Conservation (phyloP, 805 yeast genomes). For the Lachancea sp. region DNA sequence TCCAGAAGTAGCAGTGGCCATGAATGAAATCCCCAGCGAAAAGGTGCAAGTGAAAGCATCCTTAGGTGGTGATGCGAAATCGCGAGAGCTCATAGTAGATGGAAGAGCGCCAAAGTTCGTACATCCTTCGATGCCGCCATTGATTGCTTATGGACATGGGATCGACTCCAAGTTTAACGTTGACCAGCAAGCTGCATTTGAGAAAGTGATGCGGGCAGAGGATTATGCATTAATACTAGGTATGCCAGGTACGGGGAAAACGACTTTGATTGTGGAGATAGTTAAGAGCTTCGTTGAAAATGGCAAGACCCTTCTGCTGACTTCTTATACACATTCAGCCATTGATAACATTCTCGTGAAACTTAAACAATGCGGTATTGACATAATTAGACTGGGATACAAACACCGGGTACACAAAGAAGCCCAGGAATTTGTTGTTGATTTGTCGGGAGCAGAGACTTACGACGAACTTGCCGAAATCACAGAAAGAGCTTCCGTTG, state of each 20-base stretch:
- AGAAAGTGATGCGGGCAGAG: conserved; percentile 52
- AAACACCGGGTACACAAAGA: conserved; percentile 54
- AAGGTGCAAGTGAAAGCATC: conserved; percentile 19
- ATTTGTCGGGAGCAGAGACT: conserved; percentile 34
- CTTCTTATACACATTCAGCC: conserved; percentile 92
- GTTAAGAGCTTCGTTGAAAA: conserved; percentile 50
- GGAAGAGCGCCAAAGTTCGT: conserved; percentile 27
- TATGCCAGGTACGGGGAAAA: conserved; percentile 98
- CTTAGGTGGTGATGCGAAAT: conserved; percentile 33
- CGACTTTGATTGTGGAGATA: conserved; percentile 78
- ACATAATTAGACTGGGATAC: conserved; percentile 64
- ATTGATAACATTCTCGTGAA: conserved; percentile 88
- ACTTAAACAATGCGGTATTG: conserved; percentile 41
- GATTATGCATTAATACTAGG: conserved; percentile 84
- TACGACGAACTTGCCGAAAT: conserved; percentile 42
- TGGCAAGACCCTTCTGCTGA: conserved; percentile 63
- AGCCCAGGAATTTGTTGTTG: conserved; percentile 47
- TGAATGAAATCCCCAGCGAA: conserved; percentile 14
- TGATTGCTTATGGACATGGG: conserved; percentile 19
- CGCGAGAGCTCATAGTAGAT: conserved; percentile 34
- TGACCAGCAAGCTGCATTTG: conserved; percentile 69
- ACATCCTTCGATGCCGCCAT: conserved; percentile 8
- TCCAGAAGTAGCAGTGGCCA: conserved; percentile 28
- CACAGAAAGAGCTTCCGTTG: conserved; percentile 57
- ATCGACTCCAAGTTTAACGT: conserved; percentile 42